phyloP scores from a whole-genome alignment of 2,329 filamentous ascomycete species.

The Trichoderma arundinaceum region DNA sequence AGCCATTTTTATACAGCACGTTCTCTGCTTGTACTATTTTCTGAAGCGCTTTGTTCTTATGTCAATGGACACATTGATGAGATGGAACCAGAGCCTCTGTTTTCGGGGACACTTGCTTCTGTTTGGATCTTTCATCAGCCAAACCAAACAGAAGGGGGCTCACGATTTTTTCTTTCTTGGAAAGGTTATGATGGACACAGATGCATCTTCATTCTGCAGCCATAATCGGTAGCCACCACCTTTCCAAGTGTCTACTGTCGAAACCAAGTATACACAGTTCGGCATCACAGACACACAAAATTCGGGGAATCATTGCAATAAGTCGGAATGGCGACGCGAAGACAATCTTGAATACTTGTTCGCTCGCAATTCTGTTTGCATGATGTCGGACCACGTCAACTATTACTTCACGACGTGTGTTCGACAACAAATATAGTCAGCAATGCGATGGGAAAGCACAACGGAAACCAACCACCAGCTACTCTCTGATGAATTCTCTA shows the following conservation, averaged over 20 bases:
- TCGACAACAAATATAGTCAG: constrained; percentile 19
- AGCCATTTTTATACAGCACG: not conserved
- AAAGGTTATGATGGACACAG: not conserved
- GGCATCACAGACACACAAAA: not conserved
- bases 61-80: constrained; percentile 8
- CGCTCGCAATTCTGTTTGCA: constrained; percentile 8
- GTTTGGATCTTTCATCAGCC: constrained; percentile 3
- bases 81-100: constrained; percentile 15
- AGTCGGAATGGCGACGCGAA: constrained; percentile 1
- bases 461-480: not conserved
- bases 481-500: not conserved
- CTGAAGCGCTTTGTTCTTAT: not conserved
- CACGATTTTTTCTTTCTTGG: not conserved
- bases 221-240: not conserved
- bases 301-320: constrained; percentile 20
- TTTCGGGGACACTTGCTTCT: constrained; percentile 1
- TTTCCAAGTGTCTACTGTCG: constrained; percentile 14
- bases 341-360: not conserved
- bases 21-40: not conserved
- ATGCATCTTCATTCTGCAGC: not conserved
- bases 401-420: constrained; percentile 1
- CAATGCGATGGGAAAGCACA: constrained; percentile 19
- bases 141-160: not conserved
- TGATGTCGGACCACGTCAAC: constrained; percentile 17
- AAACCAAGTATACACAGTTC: not conserved